phyloP scores from a whole-genome alignment of 805 yeast genomes.

The Wickerhamomyces silvicola region DNA sequence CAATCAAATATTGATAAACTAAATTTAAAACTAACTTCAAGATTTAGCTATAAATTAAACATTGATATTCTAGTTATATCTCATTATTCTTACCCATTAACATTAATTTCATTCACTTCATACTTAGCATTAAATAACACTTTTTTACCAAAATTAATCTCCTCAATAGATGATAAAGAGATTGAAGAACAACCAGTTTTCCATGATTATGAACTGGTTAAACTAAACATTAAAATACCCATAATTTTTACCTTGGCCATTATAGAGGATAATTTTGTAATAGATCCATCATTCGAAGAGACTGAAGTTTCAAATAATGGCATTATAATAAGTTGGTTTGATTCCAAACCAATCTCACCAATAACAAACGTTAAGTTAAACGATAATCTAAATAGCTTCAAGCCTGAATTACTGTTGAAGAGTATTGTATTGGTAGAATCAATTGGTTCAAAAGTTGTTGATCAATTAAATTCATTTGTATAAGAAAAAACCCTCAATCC shows the following conservation, averaged over 20 bases:
- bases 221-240: conserved; percentile 59
- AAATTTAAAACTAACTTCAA: conserved; percentile 57
- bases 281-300: conserved; percentile 89
- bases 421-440: conserved; percentile 53
- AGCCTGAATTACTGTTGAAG: conserved; percentile 38
- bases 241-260: conserved; percentile 70
- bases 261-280: conserved; percentile 55
- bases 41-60: conserved; percentile 68
- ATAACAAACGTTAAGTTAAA: conserved; percentile 62
- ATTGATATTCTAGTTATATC: conserved; percentile 79
- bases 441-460: conserved; percentile 56
- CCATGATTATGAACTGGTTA: conserved; percentile 76
- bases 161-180: conserved; percentile 53
- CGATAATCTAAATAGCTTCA: conserved; percentile 49
- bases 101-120: conserved; percentile 70
- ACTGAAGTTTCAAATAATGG: conserved; percentile 87
- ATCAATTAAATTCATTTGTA: conserved; percentile 13
- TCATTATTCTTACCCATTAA: conserved; percentile 73
- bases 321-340: conserved; percentile 62
- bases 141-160: conserved; percentile 61
- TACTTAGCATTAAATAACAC: conserved; percentile 81
- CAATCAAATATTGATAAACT: conserved; percentile 45
- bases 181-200: conserved; percentile 88
- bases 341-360: conserved; percentile 67
- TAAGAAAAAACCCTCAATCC: neutral